Conservation (phyloP, 2,329 filamentous ascomycete genomes). For the Neopestalotiopsis sp. region DNA sequence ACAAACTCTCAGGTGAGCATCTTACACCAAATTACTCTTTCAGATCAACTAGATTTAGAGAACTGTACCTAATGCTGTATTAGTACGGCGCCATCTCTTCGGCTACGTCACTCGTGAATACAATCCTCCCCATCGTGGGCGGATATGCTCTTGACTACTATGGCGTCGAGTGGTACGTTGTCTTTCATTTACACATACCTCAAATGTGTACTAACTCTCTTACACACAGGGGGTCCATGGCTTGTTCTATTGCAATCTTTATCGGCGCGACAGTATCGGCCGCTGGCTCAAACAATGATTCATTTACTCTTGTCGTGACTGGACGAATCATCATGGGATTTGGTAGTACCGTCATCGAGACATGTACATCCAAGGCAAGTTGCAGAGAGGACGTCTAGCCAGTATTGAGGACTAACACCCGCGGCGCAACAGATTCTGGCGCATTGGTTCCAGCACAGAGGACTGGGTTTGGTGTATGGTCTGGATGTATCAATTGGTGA, state of each 20-base stretch:
- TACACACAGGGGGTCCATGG: conserved; percentile 26
- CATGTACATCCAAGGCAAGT: conserved; percentile 31
- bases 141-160: conserved; percentile 32
- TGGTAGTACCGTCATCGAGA: conserved; percentile 32
- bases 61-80: not conserved
- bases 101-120: conserved; percentile 31
- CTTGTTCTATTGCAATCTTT: conserved; percentile 28
- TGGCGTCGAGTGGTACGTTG: conserved; percentile 30
- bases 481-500: conserved; percentile 28
- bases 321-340: conserved; percentile 34
- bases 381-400: not conserved
- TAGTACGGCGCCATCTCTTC: conserved; percentile 31
- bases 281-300: conserved; percentile 26
- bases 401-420: not conserved
- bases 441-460: conserved; percentile 32
- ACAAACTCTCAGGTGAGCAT: conserved; percentile 23
- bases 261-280: conserved; percentile 31
- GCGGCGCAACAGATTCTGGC: conserved; percentile 26
- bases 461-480: conserved; percentile 30
- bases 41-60: not conserved
- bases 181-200: not conserved
- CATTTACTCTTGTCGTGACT: conserved; percentile 27
- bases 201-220: not conserved
- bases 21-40: not conserved
- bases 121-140: conserved; percentile 30